Conservation (phyloP, 2,329 filamentous ascomycete species). For the Sporothrix globosa region DNA sequence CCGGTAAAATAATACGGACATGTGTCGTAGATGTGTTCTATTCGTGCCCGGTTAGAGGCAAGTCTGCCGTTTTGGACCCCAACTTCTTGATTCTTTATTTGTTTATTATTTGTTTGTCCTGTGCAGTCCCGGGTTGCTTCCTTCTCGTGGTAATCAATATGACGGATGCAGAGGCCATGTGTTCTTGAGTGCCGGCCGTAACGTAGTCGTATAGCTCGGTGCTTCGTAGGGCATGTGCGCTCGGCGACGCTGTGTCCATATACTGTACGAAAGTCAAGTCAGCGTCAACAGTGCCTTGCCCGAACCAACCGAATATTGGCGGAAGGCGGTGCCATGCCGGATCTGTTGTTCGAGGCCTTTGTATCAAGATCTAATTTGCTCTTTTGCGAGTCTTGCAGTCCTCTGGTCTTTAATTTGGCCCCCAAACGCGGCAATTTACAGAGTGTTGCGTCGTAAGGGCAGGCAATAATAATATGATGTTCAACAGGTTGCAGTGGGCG, state of each 20-base stretch:
- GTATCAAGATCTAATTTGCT: not conserved
- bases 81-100: not conserved
- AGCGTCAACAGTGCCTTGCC: not conserved
- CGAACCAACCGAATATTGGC: slow-evolving; percentile 5
- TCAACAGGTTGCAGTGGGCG: no score
- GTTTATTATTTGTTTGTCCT: not conserved
- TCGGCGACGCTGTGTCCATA: slow-evolving; percentile 4
- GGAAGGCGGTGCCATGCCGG: not conserved
- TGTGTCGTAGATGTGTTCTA: not conserved
- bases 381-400: not conserved
- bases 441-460: not conserved
- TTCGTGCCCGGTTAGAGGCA: not conserved
- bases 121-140: not conserved
- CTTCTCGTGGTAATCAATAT: not conserved
- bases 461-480: not conserved
- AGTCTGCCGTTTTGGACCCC: not conserved
- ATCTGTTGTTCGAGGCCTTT: not conserved
- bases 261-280: not conserved
- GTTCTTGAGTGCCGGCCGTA: not conserved
- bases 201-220: not conserved
- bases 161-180: slow-evolving; percentile 15
- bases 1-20: not conserved
- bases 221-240: not conserved
- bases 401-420: slow-evolving; percentile 6
- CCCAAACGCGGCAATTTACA: slow-evolving; percentile 23